phyloP scores from a whole-genome alignment of 2,329 filamentous ascomycete species.

The Claviceps monticola region DNA sequence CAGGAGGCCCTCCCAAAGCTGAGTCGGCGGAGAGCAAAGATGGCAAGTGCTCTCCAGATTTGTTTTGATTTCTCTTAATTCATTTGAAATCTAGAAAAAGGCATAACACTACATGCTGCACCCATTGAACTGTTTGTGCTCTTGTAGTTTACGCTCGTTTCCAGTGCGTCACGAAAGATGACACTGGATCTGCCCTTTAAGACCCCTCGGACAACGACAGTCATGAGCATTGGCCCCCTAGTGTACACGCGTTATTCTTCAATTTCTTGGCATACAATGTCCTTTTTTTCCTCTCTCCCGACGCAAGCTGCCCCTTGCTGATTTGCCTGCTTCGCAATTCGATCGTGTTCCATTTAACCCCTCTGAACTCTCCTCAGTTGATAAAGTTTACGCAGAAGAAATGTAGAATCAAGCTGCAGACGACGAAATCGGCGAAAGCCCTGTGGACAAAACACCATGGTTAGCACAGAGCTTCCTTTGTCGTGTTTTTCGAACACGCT shows the following conservation, averaged over 20 bases:
- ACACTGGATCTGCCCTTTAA: background rate
- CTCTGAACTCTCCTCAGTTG: constrained; percentile 44
- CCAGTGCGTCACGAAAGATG: background rate
- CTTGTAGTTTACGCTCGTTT: background rate
- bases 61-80: constrained; percentile 3
- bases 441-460: constrained; percentile 27
- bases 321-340: too few relatives aligned
- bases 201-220: background rate
- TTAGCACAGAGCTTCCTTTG: background rate
- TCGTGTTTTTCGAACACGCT: background rate
- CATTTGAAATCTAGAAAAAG: constrained; percentile 6
- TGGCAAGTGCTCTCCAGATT: constrained; percentile 10
- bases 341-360: too few relatives aligned
- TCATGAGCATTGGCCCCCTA: background rate
- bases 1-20: constrained; percentile 32
- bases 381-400: constrained; percentile 99
- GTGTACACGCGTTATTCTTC: background rate
- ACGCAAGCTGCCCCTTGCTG: too few relatives aligned
- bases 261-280: too few relatives aligned
- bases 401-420: constrained; percentile 89
- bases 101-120: background rate
- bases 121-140: background rate
- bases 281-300: too few relatives aligned
- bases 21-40: constrained; percentile 18
- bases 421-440: constrained; percentile 91